Conservation (phyloP, 805 yeast species). For the Cyberlindnera suaveolens region DNA sequence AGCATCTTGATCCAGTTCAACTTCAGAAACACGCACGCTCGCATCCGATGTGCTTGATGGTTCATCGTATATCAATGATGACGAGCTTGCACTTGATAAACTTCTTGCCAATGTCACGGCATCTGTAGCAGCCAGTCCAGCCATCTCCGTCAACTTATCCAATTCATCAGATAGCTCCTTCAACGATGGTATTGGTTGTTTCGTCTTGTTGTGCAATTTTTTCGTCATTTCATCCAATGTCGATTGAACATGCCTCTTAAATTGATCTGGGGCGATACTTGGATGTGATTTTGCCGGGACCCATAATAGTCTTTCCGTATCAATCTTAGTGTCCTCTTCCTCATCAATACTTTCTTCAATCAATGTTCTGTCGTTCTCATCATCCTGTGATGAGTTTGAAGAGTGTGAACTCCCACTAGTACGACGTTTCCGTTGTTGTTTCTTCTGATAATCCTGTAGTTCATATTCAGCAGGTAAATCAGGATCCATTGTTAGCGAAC, state of each 20-base stretch:
- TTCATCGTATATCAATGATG: slow-evolving; percentile 24
- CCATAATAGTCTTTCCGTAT: slow-evolving; percentile 61
- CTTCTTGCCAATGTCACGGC: slow-evolving; percentile 81
- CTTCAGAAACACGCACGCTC: neutral
- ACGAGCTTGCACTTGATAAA: slow-evolving; percentile 62
- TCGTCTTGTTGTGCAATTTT: slow-evolving; percentile 7
- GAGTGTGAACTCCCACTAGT: slow-evolving; percentile 13
- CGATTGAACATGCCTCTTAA: slow-evolving; percentile 56
- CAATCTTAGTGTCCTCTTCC: slow-evolving; percentile 5
- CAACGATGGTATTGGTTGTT: slow-evolving; percentile 49
- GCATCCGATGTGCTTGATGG: neutral
- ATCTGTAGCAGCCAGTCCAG: slow-evolving; percentile 73
- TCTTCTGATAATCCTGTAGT: slow-evolving; percentile 23
- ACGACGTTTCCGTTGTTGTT: slow-evolving; percentile 13
- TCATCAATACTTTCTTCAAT: slow-evolving; percentile 24
- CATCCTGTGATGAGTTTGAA: slow-evolving; percentile 10
- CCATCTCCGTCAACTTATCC: slow-evolving; percentile 65
- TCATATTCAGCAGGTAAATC: slow-evolving; percentile 46
- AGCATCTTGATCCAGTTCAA: slow-evolving; percentile 22
- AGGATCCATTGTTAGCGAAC: slow-evolving; percentile 53
- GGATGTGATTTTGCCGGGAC: slow-evolving; percentile 96
- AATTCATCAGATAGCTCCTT: slow-evolving; percentile 70
- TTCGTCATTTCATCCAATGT: slow-evolving; percentile 25
- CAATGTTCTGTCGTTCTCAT: slow-evolving; percentile 7
- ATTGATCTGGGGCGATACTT: slow-evolving; percentile 88